Conservation (phyloP, 805 yeast genomes). For the Kluyveromyces wickerhamii region DNA sequence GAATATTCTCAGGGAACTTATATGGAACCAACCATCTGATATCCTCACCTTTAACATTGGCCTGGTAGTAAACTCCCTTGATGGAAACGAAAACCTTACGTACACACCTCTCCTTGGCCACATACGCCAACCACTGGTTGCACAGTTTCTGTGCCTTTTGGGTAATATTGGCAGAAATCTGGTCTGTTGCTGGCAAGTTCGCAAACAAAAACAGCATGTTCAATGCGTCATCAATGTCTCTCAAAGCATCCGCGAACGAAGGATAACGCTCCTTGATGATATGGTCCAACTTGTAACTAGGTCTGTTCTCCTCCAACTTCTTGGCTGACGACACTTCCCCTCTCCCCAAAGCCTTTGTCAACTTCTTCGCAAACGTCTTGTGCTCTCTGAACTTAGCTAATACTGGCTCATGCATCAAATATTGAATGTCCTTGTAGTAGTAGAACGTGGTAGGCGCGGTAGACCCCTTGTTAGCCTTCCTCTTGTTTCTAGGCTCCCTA, state of each 20-base stretch:
- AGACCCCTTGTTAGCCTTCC: constrained; percentile 96
- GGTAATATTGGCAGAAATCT: constrained; percentile 72
- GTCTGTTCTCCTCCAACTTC: constrained; percentile 64
- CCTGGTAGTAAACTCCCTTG: constrained; percentile 95
- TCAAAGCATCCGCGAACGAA: constrained; percentile 79
- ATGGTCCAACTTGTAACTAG: constrained; percentile 73
- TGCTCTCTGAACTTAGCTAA: constrained; percentile 88
- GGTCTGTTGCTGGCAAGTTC: constrained; percentile 88
- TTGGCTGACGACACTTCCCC: constrained; percentile 89
- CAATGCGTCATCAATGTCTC: constrained; percentile 92
- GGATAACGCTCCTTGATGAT: constrained; percentile 95
- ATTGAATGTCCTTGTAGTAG: constrained; percentile 89
- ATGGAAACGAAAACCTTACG: constrained; percentile 91
- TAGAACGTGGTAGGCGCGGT: constrained; percentile 94
- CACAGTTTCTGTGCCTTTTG: constrained; percentile 79
- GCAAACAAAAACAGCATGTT: constrained; percentile 92
- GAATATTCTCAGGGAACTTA: constrained; percentile 93
- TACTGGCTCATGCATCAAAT: constrained; percentile 90
- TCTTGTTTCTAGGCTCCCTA: constrained; percentile 90
- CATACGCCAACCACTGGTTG: constrained; percentile 92
- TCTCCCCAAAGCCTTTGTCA: constrained; percentile 82
- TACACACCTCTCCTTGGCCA: constrained; percentile 74
- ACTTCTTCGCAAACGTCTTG: constrained; percentile 86
- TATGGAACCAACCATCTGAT: constrained; percentile 95
- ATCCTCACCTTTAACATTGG: constrained; percentile 82